Conservation (phyloP, 2,329 filamentous ascomycete genomes). For the Westerdykella sp. region DNA sequence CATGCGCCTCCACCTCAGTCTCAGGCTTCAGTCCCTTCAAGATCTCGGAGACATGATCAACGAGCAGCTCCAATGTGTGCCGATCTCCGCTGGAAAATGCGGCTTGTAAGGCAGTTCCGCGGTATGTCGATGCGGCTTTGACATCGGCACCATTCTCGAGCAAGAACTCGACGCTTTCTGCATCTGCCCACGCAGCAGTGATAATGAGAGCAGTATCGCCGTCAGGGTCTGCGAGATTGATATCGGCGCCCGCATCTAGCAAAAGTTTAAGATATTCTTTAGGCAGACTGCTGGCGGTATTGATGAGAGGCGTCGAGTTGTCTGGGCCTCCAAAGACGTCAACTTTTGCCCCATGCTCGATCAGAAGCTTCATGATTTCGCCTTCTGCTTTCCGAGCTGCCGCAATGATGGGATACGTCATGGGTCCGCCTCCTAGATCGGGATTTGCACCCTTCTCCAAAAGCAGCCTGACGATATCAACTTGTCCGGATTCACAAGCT, state of each 20-base stretch:
- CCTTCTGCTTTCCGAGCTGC: slow-evolving; percentile 1
- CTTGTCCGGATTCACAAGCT: slow-evolving; percentile 2
- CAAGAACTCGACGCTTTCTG: neutral
- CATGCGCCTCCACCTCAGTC: too few species aligned
- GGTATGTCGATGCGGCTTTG: neutral
- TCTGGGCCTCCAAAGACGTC: slow-evolving; percentile 1
- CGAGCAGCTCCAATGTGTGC: neutral
- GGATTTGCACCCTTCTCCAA: slow-evolving; percentile 2
- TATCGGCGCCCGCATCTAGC: neutral
- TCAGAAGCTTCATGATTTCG: slow-evolving; percentile 1
- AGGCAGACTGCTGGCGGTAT: neutral
- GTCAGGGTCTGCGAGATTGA: slow-evolving; percentile 1
- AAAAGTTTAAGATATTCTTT: neutral
- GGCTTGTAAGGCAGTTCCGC: neutral
- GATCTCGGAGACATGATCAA: neutral
- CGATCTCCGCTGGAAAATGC: neutral
- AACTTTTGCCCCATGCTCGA: slow-evolving; percentile 1
- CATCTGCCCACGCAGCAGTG: neutral
- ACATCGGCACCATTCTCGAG: slow-evolving; percentile 1
- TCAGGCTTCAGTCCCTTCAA: too few species aligned
- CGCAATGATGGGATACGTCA: slow-evolving; percentile 2
- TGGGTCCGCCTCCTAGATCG: neutral
- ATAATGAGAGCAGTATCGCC: slow-evolving; percentile 2
- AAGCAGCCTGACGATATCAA: slow-evolving; percentile 2
- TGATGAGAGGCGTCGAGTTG: slow-evolving; percentile 1